These are phyloP conservation scores for Pichia occidentalis DNA, from an alignment of 805 yeast genomes.

Conservation along the genomic window DNA sequence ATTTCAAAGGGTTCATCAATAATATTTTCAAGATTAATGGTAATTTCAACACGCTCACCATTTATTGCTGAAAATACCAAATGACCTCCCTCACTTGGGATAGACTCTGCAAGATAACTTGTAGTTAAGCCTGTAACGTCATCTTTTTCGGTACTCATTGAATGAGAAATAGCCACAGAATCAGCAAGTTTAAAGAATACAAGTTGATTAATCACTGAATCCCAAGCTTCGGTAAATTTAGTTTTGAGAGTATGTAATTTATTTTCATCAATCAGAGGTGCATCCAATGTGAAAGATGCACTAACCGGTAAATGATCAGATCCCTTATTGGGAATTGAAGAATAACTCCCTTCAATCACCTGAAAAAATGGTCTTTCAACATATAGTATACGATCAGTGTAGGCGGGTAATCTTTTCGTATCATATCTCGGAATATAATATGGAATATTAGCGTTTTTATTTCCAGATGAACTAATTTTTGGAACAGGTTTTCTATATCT, in stretches of 20 bases:
- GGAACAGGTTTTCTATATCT: slow-evolving; percentile 7
- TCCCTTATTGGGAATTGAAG: slow-evolving; percentile 21
- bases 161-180: slow-evolving; percentile 1
- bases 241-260: slow-evolving; percentile 32
- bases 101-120: slow-evolving; percentile 1
- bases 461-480: background rate
- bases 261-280: slow-evolving; percentile 33
- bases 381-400: slow-evolving; percentile 51
- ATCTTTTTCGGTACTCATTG: background rate
- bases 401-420: slow-evolving; percentile 43
- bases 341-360: slow-evolving; percentile 17
- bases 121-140: no score
- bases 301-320: slow-evolving; percentile 57
- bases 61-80: slow-evolving; percentile 3
- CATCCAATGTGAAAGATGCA: slow-evolving; percentile 29
- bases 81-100: slow-evolving; percentile 1
- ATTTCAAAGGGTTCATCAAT: slow-evolving; percentile 34
- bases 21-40: slow-evolving; percentile 29
- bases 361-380: slow-evolving; percentile 20
- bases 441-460: background rate
- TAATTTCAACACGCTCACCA: slow-evolving; percentile 12
- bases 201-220: slow-evolving; percentile 19
- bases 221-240: slow-evolving; percentile 29
- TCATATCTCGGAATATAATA: slow-evolving; percentile 21
- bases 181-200: slow-evolving; percentile 36